Base-by-base conservation (phyloP, 2,329 filamentous ascomycete genomes). In the Triangularia setosa region DNA sequence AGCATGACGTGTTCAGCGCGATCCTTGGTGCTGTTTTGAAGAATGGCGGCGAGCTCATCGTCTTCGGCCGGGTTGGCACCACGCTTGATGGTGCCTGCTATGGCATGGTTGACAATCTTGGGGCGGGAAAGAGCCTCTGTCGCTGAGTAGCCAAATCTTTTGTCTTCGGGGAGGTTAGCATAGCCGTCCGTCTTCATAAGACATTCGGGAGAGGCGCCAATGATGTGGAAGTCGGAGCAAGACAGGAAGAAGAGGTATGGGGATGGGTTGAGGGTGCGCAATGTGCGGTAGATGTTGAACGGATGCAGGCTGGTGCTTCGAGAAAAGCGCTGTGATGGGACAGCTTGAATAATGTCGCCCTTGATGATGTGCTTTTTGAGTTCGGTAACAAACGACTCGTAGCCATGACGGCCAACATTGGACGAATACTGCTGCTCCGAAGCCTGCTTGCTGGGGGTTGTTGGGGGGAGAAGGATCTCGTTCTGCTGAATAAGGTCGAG, bases 211-310 rank as follows among this genome's bases (percentile, higher is more conserved):
- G 92, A 96, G 44, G 95, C 95, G 65, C 95, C 95, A 12, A 99
- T 90, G 69, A 99, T 93, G 75, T 97, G 91, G 79, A 99, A 98
- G 73, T 92, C 90, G 65, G 86, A 84, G 79, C 94, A 98, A 76
- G 95, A 88, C 67, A 99, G 87, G 79, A 93, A 99, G 82, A 99
- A 99, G 35, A 99, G 87, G 78, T 99, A 99, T 0, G 95, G 95
- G 8, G 93, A 97, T 0, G 95, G 95, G 75, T 99, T 99, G 73
- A 98, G 91, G n/a, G 92, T 97, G 67, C 95, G 91, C 40, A 99
- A 84, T 75, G 97, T 92, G 62, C 94, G 88, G 83, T 98, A 99
- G 72, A 99, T 91, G 81, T 98, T 99, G 84, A 98, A 99, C 0
- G 95, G 94, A 77, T 99, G 95, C 53, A 99, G 82, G 63, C 87